Evolutionary conservation across 345 rosid species (phyloP).

Genomic region (Lepidium aucheri): DNA sequence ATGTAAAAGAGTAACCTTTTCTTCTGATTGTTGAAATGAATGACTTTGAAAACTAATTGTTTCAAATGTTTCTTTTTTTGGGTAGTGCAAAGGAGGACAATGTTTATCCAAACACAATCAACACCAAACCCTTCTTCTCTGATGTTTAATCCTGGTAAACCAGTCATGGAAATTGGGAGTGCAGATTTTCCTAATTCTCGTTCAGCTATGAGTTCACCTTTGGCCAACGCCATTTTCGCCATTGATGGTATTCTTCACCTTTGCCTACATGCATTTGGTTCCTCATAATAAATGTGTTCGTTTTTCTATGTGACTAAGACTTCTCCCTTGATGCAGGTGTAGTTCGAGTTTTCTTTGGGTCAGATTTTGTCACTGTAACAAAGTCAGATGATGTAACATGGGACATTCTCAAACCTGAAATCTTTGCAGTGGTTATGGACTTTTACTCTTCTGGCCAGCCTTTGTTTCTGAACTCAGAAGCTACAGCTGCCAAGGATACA

Average conservation of each 20-base stretch:
- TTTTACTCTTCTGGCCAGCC: slow-evolving; percentile 88
- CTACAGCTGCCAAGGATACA: slow-evolving; percentile 76
- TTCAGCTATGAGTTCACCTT: slow-evolving; percentile 60
- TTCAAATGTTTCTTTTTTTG: neutral
- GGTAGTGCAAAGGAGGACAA: slow-evolving; percentile 79
- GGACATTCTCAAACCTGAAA: slow-evolving; percentile 85
- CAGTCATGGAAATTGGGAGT: slow-evolving; percentile 91
- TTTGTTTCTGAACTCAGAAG: slow-evolving; percentile 63
- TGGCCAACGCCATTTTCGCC: slow-evolving; percentile 69
- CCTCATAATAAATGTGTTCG: neutral
- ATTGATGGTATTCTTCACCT: slow-evolving; percentile 51
- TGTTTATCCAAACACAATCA: slow-evolving; percentile 86
- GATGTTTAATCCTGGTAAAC: slow-evolving; percentile 89
- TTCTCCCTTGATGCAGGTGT: slow-evolving; percentile 42
- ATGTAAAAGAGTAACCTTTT: neutral
- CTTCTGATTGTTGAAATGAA: neutral
- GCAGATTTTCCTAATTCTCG: slow-evolving; percentile 87
- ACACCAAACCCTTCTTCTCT: slow-evolving; percentile 96
- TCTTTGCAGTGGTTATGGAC: slow-evolving; percentile 91
- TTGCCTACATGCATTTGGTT: neutral
- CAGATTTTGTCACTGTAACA: slow-evolving; percentile 87
- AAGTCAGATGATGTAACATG: slow-evolving; percentile 78
- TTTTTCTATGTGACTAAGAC: neutral
- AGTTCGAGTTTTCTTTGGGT: slow-evolving; percentile 76
- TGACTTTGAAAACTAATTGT: neutral